A percentile compares a stretch with the other conserved stretches of the same genome.
These are phyloP conservation scores for Didymellaceae sp. DNA, from an alignment of 2,329 filamentous ascomycete species.

Conservation along the genomic window DNA sequence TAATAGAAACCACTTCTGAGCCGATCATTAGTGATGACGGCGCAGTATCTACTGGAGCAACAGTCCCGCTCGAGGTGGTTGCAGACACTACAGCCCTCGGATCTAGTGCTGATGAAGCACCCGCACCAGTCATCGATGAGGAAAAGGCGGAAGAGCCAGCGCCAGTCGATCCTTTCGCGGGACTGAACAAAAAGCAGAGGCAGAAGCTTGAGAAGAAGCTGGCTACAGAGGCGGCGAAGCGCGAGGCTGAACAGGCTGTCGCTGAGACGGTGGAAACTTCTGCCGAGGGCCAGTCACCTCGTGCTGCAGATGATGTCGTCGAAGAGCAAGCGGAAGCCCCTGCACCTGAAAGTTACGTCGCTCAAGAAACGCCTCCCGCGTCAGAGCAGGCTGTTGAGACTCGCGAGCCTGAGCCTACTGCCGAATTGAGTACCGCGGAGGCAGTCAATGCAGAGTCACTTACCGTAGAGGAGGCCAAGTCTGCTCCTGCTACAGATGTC, in stretches of 20 bases:
- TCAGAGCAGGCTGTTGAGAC: neutral
- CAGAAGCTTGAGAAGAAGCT: constrained; percentile 4
- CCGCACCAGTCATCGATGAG: no score
- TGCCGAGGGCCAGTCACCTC: neutral
- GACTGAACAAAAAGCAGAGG: constrained; percentile 14
- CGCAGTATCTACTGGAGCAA: no score
- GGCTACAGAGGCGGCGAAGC: neutral
- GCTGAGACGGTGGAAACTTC: neutral
- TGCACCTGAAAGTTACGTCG: neutral
- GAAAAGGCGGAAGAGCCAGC: neutral
- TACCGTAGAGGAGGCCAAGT: neutral
- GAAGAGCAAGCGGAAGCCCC: neutral
- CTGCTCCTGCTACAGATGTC: neutral
- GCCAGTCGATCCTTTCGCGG: constrained; percentile 6
- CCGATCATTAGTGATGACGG: no score
- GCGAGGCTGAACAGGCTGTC: constrained; percentile 5
- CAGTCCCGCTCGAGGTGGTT: no score
- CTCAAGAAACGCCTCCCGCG: neutral
- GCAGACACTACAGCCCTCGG: no score
- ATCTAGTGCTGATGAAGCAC: no score
- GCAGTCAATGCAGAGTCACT: no score
- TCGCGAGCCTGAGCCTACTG: no score
- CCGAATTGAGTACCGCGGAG: no score
- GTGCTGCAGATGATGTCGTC: neutral
- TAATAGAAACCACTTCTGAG: neutral